Evolutionary conservation across 305 asterid species (phyloP).

Genomic region (Withania somnifera): DNA sequence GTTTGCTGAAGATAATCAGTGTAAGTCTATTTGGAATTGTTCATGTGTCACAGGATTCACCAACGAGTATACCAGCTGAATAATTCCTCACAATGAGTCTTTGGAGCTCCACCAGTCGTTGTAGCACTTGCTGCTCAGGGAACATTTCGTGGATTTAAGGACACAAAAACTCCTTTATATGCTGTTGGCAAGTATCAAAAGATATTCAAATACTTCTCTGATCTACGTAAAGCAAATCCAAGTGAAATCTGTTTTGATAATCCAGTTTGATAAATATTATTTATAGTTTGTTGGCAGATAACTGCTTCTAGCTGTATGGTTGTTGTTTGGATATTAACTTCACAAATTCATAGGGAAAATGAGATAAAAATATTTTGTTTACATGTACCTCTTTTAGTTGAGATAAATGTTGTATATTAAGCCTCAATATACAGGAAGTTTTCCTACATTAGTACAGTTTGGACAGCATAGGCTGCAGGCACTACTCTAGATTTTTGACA

Average conservation of each 20-base stretch:
- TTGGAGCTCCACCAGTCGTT: conserved; percentile 88
- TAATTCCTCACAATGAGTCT: conserved; percentile 71
- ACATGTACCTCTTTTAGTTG: not conserved
- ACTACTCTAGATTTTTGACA: not conserved
- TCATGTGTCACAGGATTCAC: conserved; percentile 58
- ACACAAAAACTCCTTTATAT: conserved; percentile 85
- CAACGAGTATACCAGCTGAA: conserved; percentile 81
- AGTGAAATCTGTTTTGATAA: not conserved
- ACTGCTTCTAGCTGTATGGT: not conserved
- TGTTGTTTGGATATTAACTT: not conserved
- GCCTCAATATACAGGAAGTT: not conserved
- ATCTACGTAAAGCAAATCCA: not conserved
- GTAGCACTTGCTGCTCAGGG: too few species aligned
- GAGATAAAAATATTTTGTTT: not conserved
- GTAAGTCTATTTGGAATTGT: not conserved
- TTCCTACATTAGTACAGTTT: not conserved
- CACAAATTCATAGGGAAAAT: not conserved
- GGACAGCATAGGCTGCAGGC: not conserved
- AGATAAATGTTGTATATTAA: not conserved
- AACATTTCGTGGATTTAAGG: conserved; percentile 91
- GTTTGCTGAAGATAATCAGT: not conserved
- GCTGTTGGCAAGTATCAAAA: conserved; percentile 74
- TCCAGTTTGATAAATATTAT: not conserved
- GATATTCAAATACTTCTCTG: not conserved
- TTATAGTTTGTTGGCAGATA: not conserved